Percentiles rank a stretch among this genome's conserved stretches.
These are phyloP conservation scores for Didymella pinodella DNA, from an alignment of 2,329 filamentous ascomycete genomes.

Conservation along the genomic window DNA sequence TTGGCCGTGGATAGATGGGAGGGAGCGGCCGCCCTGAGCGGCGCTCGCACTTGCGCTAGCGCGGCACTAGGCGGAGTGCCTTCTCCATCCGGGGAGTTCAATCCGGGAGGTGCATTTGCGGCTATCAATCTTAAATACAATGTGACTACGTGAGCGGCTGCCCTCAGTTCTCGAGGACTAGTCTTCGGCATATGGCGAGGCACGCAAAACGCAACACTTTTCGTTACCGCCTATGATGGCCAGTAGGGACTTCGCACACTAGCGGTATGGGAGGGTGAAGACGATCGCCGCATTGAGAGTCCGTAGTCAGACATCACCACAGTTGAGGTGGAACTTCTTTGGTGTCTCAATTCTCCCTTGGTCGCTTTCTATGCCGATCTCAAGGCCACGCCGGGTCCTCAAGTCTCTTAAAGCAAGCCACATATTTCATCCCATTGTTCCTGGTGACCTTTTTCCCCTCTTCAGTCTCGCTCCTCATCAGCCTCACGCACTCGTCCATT, in stretches of 20 bases:
- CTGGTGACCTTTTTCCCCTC: conserved; percentile 96
- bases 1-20: neutral
- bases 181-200: no score
- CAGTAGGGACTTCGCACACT: no score
- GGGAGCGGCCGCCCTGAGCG: neutral
- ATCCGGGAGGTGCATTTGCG: neutral
- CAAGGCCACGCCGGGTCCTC: conserved; percentile 85
- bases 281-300: no score
- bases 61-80: neutral
- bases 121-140: neutral
- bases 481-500: conserved; percentile 72
- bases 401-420: conserved; percentile 83
- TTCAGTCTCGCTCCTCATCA: conserved; percentile 87
- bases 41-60: neutral
- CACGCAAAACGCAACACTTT: no score
- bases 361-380: conserved; percentile 46
- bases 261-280: no score
- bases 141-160: neutral
- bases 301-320: no score
- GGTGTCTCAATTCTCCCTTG: neutral
- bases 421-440: conserved; percentile 89
- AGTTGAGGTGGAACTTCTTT: neutral
- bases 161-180: no score
- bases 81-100: neutral
- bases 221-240: no score